Evolutionary conservation across 495 filamentous ascomycete species (phyloP).

Genomic region (Trichoderma gamsii): DNA sequence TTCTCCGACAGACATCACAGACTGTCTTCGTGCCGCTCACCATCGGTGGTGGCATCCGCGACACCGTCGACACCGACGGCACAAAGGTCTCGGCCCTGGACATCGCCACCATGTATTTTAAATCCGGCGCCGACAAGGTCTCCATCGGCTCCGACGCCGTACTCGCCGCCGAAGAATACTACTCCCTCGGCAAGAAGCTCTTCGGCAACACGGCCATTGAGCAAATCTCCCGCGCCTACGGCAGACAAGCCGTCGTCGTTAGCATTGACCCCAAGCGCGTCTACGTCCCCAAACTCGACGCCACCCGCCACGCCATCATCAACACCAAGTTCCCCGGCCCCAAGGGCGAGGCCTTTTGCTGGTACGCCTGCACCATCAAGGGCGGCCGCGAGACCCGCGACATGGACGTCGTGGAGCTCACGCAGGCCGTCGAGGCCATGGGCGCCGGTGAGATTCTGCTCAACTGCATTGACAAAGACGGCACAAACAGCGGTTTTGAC

Average conservation of each 20-base stretch:
- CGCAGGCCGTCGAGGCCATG: constrained; percentile 89
- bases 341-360: constrained; percentile 75
- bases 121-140: constrained; percentile 96
- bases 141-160: constrained; percentile 96
- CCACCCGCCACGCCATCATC: constrained; percentile 74
- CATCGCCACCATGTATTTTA: constrained; percentile 95
- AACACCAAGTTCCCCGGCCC: constrained; percentile 64
- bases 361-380: constrained; percentile 97
- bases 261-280: constrained; percentile 90
- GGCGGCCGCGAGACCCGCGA: constrained; percentile 88
- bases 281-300: constrained; percentile 65
- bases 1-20: constrained; percentile 75
- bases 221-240: constrained; percentile 87
- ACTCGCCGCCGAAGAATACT: constrained; percentile 83
- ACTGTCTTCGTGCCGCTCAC: constrained; percentile 97
- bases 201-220: constrained; percentile 86
- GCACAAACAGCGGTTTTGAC: constrained; percentile 92
- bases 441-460: constrained; percentile 89
- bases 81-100: constrained; percentile 79
- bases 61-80: constrained; percentile 86
- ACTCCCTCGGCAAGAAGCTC: constrained; percentile 56
- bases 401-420: constrained; percentile 81
- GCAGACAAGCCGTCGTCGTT: constrained; percentile 94
- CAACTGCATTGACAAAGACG: constrained; percentile 97
- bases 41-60: constrained; percentile 89